A percentile compares a stretch with the other conserved stretches of the same genome.
Conservation (phyloP, 2,329 filamentous ascomycete genomes). For the Apiospora aurea region DNA sequence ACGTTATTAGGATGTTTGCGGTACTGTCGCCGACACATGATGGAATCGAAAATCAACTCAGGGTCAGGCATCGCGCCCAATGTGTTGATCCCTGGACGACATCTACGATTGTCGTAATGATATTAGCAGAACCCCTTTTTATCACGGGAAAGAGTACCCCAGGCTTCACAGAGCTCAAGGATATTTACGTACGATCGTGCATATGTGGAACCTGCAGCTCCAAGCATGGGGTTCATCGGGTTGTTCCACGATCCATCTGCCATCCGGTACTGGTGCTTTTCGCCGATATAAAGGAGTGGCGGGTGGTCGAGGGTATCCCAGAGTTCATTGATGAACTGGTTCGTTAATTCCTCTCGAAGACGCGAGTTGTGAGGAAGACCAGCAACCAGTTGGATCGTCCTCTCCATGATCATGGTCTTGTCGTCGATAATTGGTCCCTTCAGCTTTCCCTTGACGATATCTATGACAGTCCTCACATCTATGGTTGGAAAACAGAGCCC, state of each 20-base stretch:
- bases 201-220: conserved; percentile 72
- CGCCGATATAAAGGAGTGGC: conserved; percentile 68
- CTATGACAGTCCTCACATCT: conserved; percentile 69
- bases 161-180: not conserved
- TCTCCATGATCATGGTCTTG: conserved; percentile 80
- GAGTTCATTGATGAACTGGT: conserved; percentile 71
- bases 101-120: conserved; percentile 34
- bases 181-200: conserved; percentile 55
- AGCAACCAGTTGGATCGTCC: conserved; percentile 73
- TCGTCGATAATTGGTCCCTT: conserved; percentile 73
- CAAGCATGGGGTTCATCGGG: conserved; percentile 68
- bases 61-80: conserved; percentile 74
- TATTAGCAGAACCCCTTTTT: not conserved
- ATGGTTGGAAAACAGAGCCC: conserved; percentile 29
- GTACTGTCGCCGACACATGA: conserved; percentile 63
- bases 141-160: not conserved
- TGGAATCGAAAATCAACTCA: conserved; percentile 64
- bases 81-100: conserved; percentile 64
- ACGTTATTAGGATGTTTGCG: conserved; percentile 71
- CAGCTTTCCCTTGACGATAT: conserved; percentile 67
- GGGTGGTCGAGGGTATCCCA: conserved; percentile 79
- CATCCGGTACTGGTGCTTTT: conserved; percentile 69
- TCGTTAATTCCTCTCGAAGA: conserved; percentile 68
- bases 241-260: conserved; percentile 79
- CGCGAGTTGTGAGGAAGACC: conserved; percentile 69